Conservation (phyloP, 306 rosid species). For the Mucuna pruriens region DNA sequence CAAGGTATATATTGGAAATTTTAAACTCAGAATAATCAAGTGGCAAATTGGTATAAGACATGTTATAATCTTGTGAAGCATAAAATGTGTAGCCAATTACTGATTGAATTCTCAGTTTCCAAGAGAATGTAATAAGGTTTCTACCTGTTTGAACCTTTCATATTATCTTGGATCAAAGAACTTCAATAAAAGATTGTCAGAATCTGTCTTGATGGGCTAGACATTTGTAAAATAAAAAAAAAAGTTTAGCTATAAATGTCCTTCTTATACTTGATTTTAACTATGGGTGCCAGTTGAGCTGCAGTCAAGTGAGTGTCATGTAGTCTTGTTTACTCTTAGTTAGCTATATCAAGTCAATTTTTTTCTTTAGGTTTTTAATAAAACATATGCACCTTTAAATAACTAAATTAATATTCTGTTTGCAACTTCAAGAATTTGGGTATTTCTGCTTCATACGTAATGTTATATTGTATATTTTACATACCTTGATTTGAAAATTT, state of each 20-base stretch:
- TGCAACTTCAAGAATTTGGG: background rate
- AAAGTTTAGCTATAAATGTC: background rate
- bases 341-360: background rate
- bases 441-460: background rate
- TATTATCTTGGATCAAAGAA: background rate
- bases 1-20: background rate
- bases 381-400: background rate
- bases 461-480: conserved; percentile 11
- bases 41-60: background rate
- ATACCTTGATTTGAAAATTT: conserved; percentile 29
- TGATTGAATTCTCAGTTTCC: conserved; percentile 1
- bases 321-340: background rate
- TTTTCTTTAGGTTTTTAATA: background rate
- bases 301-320: conserved; percentile 20
- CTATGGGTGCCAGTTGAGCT: background rate
- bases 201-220: background rate
- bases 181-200: background rate
- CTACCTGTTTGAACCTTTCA: conserved; percentile 8
- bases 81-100: background rate
- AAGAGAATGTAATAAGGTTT: background rate
- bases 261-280: background rate
- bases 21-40: background rate
- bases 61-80: background rate
- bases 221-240: conserved; percentile 6
- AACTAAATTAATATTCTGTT: conserved; percentile 3